A percentile compares a stretch with the other conserved stretches of the same genome.
phyloP scores from a whole-genome alignment of 164 flowering plant genomes.

The Magnolia changhungtana region DNA sequence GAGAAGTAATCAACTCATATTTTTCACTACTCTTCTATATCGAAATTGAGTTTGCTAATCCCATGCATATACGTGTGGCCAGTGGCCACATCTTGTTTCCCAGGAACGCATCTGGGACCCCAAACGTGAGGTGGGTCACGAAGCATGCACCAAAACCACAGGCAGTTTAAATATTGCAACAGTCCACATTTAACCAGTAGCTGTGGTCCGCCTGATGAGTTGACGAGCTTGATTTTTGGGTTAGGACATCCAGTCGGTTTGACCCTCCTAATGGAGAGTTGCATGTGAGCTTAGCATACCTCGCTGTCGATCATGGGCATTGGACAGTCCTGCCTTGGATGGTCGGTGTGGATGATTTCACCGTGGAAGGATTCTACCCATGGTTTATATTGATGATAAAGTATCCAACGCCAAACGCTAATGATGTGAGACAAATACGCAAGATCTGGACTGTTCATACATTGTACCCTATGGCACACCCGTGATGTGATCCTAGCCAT shows the following conservation, averaged over 20 bases:
- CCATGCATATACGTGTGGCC: not conserved
- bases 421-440: too few species aligned
- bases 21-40: not conserved
- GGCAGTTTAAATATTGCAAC: not conserved
- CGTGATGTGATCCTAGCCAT: too few species aligned
- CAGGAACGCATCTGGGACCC: not conserved
- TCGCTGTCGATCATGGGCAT: too few species aligned
- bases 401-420: too few species aligned
- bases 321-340: too few species aligned
- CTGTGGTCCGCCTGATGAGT: not conserved
- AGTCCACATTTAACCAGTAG: not conserved
- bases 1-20: not conserved
- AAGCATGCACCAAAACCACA: not conserved
- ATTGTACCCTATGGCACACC: too few species aligned
- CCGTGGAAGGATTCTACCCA: too few species aligned
- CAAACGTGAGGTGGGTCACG: not conserved
- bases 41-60: not conserved
- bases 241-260: not conserved
- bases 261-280: not conserved
- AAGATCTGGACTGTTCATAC: too few species aligned
- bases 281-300: too few species aligned
- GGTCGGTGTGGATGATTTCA: too few species aligned
- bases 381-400: too few species aligned
- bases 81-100: not conserved
- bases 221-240: not conserved